These are phyloP conservation scores for Ceratocystis harringtonii DNA, from an alignment of 2,329 filamentous ascomycete species.

Conservation along the genomic window DNA sequence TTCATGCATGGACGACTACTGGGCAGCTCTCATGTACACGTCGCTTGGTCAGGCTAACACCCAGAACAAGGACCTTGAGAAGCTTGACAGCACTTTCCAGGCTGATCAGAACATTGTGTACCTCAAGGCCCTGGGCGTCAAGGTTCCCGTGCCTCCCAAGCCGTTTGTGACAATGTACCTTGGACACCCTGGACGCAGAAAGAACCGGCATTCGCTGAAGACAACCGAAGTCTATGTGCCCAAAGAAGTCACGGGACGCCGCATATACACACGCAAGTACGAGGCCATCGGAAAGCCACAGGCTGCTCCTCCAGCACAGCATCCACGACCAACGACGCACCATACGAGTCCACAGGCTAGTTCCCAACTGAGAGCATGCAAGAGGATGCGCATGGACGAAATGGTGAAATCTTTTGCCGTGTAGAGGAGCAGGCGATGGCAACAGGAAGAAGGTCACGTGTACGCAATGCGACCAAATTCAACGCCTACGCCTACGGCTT, in stretches of 20 bases:
- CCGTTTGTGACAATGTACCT: slow-evolving; percentile 8
- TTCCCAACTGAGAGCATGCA: slow-evolving; percentile 21
- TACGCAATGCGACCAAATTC: too few species aligned
- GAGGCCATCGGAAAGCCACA: background rate
- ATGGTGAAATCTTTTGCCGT: slow-evolving; percentile 17
- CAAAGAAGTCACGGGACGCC: background rate
- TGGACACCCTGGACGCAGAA: slow-evolving; percentile 1
- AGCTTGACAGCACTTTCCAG: slow-evolving; percentile 1
- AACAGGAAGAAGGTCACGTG: too few species aligned
- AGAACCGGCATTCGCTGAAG: background rate
- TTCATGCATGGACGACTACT: slow-evolving; percentile 23
- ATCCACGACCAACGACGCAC: background rate
- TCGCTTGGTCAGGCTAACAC: slow-evolving; percentile 12
- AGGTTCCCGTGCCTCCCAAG: slow-evolving; percentile 8
- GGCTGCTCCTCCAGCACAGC: background rate
- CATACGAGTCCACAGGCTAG: slow-evolving; percentile 6
- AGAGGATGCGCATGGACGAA: slow-evolving; percentile 26
- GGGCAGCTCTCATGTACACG: slow-evolving; percentile 21
- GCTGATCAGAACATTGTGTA: slow-evolving; percentile 4
- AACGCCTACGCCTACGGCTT: too few species aligned
- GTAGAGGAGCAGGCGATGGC: background rate
- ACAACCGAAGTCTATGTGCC: background rate
- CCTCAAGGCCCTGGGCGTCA: background rate
- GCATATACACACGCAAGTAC: background rate
- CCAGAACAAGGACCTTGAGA: slow-evolving; percentile 8